Base-by-base conservation (phyloP, 176 grass and related monocot species). In the Carex pumila region DNA sequence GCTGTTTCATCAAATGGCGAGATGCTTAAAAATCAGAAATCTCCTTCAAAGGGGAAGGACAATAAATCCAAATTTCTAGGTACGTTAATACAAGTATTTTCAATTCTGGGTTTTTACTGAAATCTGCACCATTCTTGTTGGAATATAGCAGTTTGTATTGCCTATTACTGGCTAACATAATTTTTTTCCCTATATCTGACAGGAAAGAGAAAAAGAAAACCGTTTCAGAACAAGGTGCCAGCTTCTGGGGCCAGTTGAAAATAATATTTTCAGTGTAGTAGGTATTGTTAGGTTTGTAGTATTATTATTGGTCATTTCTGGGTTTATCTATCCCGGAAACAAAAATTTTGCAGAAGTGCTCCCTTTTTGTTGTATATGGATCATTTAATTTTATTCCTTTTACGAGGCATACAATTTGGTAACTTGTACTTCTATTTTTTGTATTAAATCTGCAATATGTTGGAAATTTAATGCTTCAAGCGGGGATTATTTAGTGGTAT, bases 181-280 rank as follows among this genome's bases (percentile, higher is more conserved):
- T 6, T n/a, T 22, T 22, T 13, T 65, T 75, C 19, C 61, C 58
- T 56, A 30, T 61, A 63, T 52, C 18, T 79, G 39, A 83, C 78
- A 94, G 94, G 90, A 67, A 92, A 69, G 87, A 93, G 36, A 80
- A 66, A 64, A 85, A 88, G 39, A 86, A 90, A 65, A 63, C 68
- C 0, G 61, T 36, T 59, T 57, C 52, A 55, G 52, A 94, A 86
- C 71, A 86, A 85, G 85, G 85, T 87, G 29, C 52, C 73, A 57
- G 52, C 73, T 32, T 25, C 52, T 34, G 52, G 73, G 25, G 7
- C 14, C 73, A 78, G 73, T 57, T 78, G 52, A 77, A 56, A 56
- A 57, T 22, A 34, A 56, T 18, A 0, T 57, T 71, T 78, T 34
- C 29, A 36, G 12, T 9, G 52, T 57, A 57, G 7, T 17, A 56